Conservation (phyloP, 495 filamentous ascomycete genomes). For the Xylaria sp. region DNA sequence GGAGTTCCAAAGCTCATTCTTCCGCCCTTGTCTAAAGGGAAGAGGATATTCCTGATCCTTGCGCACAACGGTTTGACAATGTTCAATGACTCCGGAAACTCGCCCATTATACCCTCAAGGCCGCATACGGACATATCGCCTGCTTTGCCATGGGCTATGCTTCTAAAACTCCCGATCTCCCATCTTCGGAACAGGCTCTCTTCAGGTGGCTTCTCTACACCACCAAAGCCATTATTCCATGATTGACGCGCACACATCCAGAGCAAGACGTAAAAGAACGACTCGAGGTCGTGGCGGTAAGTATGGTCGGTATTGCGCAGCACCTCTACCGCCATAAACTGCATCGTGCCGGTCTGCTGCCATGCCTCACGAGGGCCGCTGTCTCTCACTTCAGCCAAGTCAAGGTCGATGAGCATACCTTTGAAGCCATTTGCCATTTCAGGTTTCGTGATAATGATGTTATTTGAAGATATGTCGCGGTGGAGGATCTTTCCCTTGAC, state of each 20-base stretch:
- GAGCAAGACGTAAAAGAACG: slow-evolving; percentile 32
- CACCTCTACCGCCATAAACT: slow-evolving; percentile 45
- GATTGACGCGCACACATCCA: slow-evolving; percentile 39
- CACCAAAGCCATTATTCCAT: slow-evolving; percentile 36
- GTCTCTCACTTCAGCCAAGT: slow-evolving; percentile 38
- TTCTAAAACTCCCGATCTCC: slow-evolving; percentile 33
- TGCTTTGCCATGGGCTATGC: slow-evolving; percentile 31
- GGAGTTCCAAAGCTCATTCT: not conserved
- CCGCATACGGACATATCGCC: not conserved
- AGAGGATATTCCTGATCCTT: slow-evolving; percentile 8
- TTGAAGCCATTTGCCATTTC: slow-evolving; percentile 25
- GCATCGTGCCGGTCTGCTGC: slow-evolving; percentile 27
- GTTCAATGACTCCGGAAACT: not conserved
- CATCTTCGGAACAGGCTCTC: slow-evolving; percentile 33
- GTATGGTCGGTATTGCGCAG: slow-evolving; percentile 37
- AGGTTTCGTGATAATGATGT: slow-evolving; percentile 44
- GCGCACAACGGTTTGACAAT: not conserved
- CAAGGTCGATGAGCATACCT: slow-evolving; percentile 48
- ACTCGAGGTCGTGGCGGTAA: slow-evolving; percentile 44
- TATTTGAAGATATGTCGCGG: slow-evolving; percentile 49
- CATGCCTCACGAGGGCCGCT: slow-evolving; percentile 24
- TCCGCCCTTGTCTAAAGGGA: not conserved
- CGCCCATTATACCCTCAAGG: not conserved
- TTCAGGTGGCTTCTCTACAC: slow-evolving; percentile 26
- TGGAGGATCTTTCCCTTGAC: slow-evolving; percentile 47